phyloP scores from a whole-genome alignment of 768 basidiomycete species.

The Austroboletus festivus region DNA sequence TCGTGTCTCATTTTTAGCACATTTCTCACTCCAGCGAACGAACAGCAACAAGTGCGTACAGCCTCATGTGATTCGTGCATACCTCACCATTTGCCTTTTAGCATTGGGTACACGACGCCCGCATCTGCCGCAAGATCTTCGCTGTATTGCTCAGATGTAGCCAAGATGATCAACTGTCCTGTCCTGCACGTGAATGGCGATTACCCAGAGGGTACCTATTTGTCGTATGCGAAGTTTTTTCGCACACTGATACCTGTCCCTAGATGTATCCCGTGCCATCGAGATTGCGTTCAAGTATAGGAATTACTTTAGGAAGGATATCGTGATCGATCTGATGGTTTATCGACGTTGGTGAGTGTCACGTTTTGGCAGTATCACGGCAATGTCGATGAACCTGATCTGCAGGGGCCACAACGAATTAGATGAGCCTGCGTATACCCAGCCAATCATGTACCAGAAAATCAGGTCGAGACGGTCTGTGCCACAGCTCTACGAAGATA shows the following conservation, averaged over 20 bases:
- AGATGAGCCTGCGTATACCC: constrained; percentile 83
- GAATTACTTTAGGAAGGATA: constrained; percentile 86
- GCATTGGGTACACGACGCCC: constrained; percentile 91
- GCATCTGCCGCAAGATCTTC: constrained; percentile 82
- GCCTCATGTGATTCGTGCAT: background rate
- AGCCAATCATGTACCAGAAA: constrained; percentile 88
- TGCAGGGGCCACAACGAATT: constrained; percentile 84
- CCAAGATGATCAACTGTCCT: constrained; percentile 88
- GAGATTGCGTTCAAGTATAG: constrained; percentile 87
- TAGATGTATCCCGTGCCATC: constrained; percentile 82
- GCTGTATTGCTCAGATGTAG: constrained; percentile 82
- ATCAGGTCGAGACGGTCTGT: constrained; percentile 76
- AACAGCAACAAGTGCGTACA: constrained; percentile 54
- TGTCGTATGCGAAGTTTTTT: background rate
- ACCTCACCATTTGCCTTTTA: constrained; percentile 30
- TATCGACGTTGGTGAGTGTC: constrained; percentile 72
- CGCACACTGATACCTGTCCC: background rate
- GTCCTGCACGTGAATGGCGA: constrained; percentile 92
- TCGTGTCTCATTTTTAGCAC: background rate
- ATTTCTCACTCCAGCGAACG: background rate
- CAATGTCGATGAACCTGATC: background rate
- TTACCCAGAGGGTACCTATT: constrained; percentile 65
- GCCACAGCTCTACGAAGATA: constrained; percentile 78
- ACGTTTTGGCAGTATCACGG: background rate
- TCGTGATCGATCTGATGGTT: constrained; percentile 85